phyloP scores from a whole-genome alignment of 441 rosid species.

The Arabidopsis hybrid region DNA sequence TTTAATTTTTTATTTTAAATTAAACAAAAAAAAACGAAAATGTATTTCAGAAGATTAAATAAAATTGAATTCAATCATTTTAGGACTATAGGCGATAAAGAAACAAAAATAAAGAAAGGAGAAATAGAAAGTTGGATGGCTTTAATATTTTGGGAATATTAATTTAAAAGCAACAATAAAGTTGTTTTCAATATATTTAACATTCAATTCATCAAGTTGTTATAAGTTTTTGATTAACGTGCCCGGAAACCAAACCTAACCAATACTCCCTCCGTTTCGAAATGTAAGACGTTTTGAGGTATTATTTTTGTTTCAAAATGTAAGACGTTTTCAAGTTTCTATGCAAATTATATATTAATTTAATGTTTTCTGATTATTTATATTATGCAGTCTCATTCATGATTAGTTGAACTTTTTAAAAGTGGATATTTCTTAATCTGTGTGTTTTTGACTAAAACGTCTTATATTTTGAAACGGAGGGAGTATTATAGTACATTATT shows the following conservation, averaged over 20 bases:
- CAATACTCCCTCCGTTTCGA: no score
- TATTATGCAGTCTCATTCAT: no score
- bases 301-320: no score
- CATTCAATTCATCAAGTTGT: conserved; percentile 28
- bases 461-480: no score
- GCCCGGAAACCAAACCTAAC: not conserved
- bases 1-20: not conserved
- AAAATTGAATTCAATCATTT: conserved; percentile 20
- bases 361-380: no score
- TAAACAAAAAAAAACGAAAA: not conserved
- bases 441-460: no score
- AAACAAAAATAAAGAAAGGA: not conserved
- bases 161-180: conserved; percentile 17
- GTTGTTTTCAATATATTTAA: conserved; percentile 12
- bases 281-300: no score
- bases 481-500: no score
- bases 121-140: conserved; percentile 14
- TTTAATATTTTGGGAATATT: conserved; percentile 26
- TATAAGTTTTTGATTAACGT: not conserved
- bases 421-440: no score
- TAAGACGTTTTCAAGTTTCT: no score
- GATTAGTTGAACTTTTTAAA: no score
- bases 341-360: no score
- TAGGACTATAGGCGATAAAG: conserved; percentile 4
- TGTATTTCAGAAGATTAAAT: not conserved